Base-by-base conservation (phyloP, 768 basidiomycete genomes). In the Lentinula sp. region DNA sequence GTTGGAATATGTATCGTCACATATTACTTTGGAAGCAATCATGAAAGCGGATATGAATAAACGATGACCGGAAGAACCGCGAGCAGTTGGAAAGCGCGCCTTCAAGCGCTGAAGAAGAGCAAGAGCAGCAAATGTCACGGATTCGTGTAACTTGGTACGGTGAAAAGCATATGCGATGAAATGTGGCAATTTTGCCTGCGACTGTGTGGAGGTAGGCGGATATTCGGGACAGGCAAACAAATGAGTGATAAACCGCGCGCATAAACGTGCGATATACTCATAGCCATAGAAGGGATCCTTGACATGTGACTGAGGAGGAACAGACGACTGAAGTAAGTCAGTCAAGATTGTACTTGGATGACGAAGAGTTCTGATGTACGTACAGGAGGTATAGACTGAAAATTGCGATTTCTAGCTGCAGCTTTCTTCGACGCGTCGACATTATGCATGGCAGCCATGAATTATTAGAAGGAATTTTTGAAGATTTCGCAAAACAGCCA, bases 1-100 rank as follows among this genome's bases (percentile, higher is more conserved):
- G 81, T 95, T 95, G 15, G 89, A 92, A 71, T 95, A 95, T 0
- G 92, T 95, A 67, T 95, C 93, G 76, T 95, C 93, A 74, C 93
- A 94, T 53, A 93, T 89, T n/a, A 94, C 89, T 69, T 93, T 93
- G 9, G 86, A 88, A 2, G 91, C 85, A 68, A 95, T 91, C 93
- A 95, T 95, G 72, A 93, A 93, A 0, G 93, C 92, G 1, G 91
- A 93, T 49, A 95, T 90, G 75, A 94, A 95, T 13, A 97, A 75
- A 0, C 93, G 83, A 69, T 97, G 93, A 21, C 93, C 93, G 0
- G 91, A 93, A 1, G 91, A 93, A 10, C 94, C 93, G 31, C 90
- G 84, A 6, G 93, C 93, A 5, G 92, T 90, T 2, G 93, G 93
- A 73, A 94, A 95, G n/a, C 93, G 87, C 32, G 86, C 85, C 75